Evolutionary conservation across 176 grass and related monocot genomes (phyloP).

Genomic region (Aegilops speltoides): DNA sequence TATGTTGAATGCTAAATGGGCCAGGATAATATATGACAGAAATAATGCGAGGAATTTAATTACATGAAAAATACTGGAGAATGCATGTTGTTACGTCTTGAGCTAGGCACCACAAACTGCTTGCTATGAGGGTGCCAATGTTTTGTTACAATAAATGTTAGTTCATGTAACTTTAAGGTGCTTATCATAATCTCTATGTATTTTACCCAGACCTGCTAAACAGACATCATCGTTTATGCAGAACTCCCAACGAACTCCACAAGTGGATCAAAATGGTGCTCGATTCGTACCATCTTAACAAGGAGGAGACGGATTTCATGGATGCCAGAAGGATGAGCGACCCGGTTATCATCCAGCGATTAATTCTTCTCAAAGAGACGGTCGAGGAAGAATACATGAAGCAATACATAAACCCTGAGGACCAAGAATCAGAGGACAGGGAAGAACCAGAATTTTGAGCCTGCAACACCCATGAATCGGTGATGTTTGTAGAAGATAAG

Average conservation of each 20-base stretch:
- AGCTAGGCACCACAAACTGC: background rate
- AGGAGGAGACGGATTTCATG: constrained; percentile 74
- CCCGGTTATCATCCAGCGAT: constrained; percentile 76
- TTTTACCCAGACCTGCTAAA: background rate
- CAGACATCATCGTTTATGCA: constrained; percentile 33
- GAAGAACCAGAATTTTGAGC: constrained; percentile 24
- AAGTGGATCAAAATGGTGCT: constrained; percentile 90
- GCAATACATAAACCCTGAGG: constrained; percentile 47
- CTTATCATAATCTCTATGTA: background rate
- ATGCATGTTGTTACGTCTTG: background rate
- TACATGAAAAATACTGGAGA: background rate
- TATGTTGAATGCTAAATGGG: background rate
- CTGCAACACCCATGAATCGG: background rate
- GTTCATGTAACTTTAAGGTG: constrained; percentile 4
- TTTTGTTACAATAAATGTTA: background rate
- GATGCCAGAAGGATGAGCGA: constrained; percentile 77
- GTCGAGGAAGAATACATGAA: constrained; percentile 82
- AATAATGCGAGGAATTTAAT: background rate
- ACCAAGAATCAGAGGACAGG: constrained; percentile 26
- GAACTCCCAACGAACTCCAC: constrained; percentile 85
- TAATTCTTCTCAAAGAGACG: constrained; percentile 78
- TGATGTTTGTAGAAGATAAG: background rate
- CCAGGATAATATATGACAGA: background rate
- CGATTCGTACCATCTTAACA: constrained; percentile 84
- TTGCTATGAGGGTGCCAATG: background rate